These are phyloP conservation scores for Curvularia verruculosa DNA, from an alignment of 2,329 filamentous ascomycete genomes.

Conservation along the genomic window DNA sequence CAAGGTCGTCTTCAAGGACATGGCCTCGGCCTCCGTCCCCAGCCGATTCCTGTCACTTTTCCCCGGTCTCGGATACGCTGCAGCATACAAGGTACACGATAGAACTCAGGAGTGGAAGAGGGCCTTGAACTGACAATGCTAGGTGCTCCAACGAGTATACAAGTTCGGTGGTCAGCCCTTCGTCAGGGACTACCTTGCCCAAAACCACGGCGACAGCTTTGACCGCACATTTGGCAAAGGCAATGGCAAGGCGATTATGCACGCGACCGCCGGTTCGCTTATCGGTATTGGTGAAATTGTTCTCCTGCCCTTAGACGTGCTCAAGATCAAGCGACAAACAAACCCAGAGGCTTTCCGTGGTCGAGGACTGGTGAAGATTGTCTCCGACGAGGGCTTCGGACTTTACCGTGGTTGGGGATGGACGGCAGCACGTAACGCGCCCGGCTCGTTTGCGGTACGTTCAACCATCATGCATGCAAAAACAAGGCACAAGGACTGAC, in stretches of 20 bases:
- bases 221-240: conserved; percentile 92
- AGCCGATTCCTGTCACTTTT: conserved; percentile 94
- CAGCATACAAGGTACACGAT: conserved; percentile 81
- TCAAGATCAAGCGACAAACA: conserved; percentile 99
- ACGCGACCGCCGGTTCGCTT: conserved; percentile 91
- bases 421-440: conserved; percentile 96
- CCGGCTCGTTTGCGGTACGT: conserved; percentile 92
- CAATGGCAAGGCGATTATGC: conserved; percentile 97
- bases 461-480: conserved; percentile 1
- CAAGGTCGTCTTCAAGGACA: conserved; percentile 91
- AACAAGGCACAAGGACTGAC: conserved; percentile 20
- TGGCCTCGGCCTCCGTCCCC: conserved; percentile 70
- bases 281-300: conserved; percentile 98
- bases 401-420: conserved; percentile 96
- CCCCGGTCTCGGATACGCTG: conserved; percentile 94
- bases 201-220: conserved; percentile 81
- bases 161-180: conserved; percentile 98
- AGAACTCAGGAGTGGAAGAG: background rate
- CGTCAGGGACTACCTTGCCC: conserved; percentile 83
- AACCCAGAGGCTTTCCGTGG: conserved; percentile 98
- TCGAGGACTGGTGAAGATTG: conserved; percentile 85
- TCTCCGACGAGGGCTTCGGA: conserved; percentile 92
- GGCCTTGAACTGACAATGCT: conserved; percentile 19
- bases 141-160: conserved; percentile 93
- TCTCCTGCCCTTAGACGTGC: conserved; percentile 89